Base-by-base conservation (phyloP, 768 basidiomycete species). In the Amanita rubescens region DNA sequence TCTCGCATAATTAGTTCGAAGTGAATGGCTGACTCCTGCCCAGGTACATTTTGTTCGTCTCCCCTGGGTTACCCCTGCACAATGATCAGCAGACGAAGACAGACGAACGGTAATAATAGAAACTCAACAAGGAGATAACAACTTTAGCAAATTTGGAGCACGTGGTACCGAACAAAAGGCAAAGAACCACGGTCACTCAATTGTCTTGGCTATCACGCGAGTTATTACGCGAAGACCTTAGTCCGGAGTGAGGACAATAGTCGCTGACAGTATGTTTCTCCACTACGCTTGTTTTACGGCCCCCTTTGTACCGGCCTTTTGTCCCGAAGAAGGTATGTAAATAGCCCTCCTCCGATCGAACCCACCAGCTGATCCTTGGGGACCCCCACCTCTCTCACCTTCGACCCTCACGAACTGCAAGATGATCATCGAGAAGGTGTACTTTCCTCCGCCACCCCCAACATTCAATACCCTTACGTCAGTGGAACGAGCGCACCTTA, bases 401-500 rank as follows among this genome's bases (percentile, higher is more conserved):
- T 25, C 25, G 17, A 33, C 20, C 11, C 17, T 49, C n/a, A 30
- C 17, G 12, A 17, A 42, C 41, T 20, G 20, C 51, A 32, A 53
- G 52, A n/a, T 33, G 15, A n/a, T 37, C 33, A n/a, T 39, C 44
- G 43, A 53, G 32, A 53, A 45, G 25, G 32, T 45, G 34, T 37
- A 45, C 2, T 58, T 58, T 20, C 69, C 70, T 6, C 50, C 60
- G 3, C 66, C 63, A 24, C 74, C 75, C 0, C 70, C 71, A 1
- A 77, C 75, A 12, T 65, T 64, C n/a, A 77, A 77, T 60, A 65
- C 64, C 9, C 63, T 71, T 17, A 69, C 72, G 7, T 53, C 63
- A 0, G 43, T 65, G 5, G 67, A 74, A 41, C 71, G 73, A 11
- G 55, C 65, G 7, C 69, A 70, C 19, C 66, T 75, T 25, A 57